phyloP scores from a whole-genome alignment of 2,329 filamentous ascomycete genomes.

The Fusarium pseudoanthophilum region DNA sequence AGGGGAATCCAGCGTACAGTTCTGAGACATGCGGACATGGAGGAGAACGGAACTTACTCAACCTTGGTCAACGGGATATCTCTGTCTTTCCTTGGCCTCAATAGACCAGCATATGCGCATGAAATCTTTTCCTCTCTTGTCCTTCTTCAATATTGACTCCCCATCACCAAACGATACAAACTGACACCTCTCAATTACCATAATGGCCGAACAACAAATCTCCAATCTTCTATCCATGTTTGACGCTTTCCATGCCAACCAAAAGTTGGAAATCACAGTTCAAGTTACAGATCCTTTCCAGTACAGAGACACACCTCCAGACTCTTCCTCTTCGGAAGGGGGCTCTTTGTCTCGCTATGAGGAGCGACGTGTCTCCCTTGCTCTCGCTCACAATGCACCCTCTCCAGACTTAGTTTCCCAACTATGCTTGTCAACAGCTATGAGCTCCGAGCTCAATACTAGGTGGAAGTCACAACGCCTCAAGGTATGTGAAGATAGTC shows the following conservation, averaged over 20 bases:
- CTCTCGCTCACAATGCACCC: rapidly evolving
- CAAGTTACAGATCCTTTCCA: neutral
- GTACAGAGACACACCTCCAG: neutral
- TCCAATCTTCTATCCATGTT: neutral
- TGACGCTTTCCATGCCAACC: neutral
- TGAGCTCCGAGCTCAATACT: neutral
- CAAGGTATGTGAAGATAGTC: rapidly evolving
- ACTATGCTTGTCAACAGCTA: neutral
- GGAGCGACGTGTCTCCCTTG: neutral
- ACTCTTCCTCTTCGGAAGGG: neutral
- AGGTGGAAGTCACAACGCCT: neutral
- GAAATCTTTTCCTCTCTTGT: rapidly evolving
- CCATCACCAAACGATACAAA: rapidly evolving
- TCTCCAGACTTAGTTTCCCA: neutral
- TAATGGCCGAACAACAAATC: neutral
- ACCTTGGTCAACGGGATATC: rapidly evolving
- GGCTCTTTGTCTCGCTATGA: neutral
- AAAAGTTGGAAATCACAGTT: neutral
- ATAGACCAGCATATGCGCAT: rapidly evolving
- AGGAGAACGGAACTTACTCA: rapidly evolving
- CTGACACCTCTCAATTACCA: rapidly evolving
- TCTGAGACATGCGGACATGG: rapidly evolving
- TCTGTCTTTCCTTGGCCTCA: rapidly evolving
- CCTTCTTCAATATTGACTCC: rapidly evolving
- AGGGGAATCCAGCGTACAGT: neutral